These are phyloP conservation scores for Populus hybrid DNA, from an alignment of 441 rosid species.

Conservation along the genomic window DNA sequence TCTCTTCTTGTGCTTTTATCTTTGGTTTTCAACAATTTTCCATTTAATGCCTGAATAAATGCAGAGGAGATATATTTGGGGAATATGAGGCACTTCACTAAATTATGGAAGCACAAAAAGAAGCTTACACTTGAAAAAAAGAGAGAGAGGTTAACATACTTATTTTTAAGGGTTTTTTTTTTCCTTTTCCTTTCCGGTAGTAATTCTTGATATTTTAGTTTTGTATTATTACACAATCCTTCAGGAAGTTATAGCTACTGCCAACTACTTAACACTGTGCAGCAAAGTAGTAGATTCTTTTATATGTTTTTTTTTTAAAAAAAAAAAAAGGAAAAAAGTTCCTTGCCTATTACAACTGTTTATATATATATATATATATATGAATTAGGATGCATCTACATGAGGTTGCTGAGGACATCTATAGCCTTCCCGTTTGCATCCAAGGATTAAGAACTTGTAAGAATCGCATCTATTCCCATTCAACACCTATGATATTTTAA, in stretches of 20 bases:
- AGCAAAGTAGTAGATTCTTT: neutral
- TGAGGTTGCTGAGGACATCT: neutral
- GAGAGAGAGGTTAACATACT: neutral
- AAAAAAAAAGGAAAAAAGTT: neutral
- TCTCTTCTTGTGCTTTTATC: constrained; percentile 75
- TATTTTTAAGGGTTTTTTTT: neutral
- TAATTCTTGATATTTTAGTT: neutral
- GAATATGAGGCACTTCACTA: constrained; percentile 6
- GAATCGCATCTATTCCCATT: neutral
- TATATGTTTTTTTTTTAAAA: too few relatives aligned
- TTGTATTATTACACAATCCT: neutral
- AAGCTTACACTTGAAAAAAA: neutral
- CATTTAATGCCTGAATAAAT: constrained; percentile 60
- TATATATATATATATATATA: too few relatives aligned
- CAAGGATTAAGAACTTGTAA: neutral
- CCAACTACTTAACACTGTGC: neutral
- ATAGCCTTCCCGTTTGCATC: neutral
- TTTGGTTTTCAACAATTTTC: constrained; percentile 79
- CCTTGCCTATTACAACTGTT: neutral
- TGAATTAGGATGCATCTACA: neutral
- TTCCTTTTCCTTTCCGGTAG: neutral
- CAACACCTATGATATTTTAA: neutral
- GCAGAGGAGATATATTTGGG: constrained; percentile 13
- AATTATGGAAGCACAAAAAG: constrained; percentile 9
- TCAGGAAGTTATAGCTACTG: neutral